Conservation (phyloP, 345 rosid species). For the Hevea brasiliensis region DNA sequence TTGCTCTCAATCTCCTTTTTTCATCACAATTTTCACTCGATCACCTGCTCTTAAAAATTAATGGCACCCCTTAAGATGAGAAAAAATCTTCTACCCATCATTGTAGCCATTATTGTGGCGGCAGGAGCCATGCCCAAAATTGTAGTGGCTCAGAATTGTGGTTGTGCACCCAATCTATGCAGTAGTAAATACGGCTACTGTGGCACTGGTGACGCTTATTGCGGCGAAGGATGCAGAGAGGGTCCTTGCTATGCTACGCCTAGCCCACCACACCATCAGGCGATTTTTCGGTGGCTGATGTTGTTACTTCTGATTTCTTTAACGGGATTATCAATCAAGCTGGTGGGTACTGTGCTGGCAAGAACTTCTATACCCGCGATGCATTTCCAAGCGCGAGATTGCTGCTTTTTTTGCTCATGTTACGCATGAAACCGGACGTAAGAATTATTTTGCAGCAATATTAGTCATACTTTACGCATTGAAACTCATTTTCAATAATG, state of each 20-base stretch:
- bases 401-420: too few relatives aligned
- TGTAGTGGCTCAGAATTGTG: conserved; percentile 32
- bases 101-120: not conserved
- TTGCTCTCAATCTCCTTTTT: not conserved
- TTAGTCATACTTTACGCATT: too few relatives aligned
- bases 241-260: conserved; percentile 27
- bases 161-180: conserved; percentile 30
- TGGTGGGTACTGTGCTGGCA: conserved; percentile 31
- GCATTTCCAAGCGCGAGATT: conserved; percentile 42
- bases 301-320: conserved; percentile 41
- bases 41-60: too few relatives aligned
- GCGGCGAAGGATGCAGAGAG: conserved; percentile 26
- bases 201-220: conserved; percentile 26
- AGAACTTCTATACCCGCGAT: conserved; percentile 41
- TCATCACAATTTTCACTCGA: not conserved
- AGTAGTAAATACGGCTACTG: conserved; percentile 40
- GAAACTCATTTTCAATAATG: too few relatives aligned
- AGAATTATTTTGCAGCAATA: too few relatives aligned
- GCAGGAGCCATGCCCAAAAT: not conserved
- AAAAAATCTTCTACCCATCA: not conserved
- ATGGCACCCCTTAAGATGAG: not conserved
- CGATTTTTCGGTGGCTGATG: conserved; percentile 23
- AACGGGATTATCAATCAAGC: conserved; percentile 37
- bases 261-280: not conserved
- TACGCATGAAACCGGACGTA: conserved; percentile 46